These are phyloP conservation scores for Mycosphaerella arachidis DNA, from an alignment of 2,329 filamentous ascomycete genomes.

Conservation along the genomic window DNA sequence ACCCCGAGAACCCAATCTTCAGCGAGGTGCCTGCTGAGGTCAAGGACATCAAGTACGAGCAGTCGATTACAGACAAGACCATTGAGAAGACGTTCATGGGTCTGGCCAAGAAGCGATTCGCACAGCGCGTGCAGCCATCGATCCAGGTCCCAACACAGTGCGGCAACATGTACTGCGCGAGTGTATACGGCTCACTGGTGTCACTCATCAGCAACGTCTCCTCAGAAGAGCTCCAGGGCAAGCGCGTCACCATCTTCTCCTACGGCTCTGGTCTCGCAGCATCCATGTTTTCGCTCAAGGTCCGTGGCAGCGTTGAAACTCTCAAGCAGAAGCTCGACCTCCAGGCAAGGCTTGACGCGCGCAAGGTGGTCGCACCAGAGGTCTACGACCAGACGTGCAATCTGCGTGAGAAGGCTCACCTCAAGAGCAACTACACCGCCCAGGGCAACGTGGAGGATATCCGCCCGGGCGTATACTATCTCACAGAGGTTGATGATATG, in stretches of 20 bases:
- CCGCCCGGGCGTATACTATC: constrained; percentile 48
- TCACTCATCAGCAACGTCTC: constrained; percentile 46
- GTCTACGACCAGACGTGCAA: constrained; percentile 53
- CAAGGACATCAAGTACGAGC: constrained; percentile 43
- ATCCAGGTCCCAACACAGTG: constrained; percentile 50
- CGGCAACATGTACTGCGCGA: constrained; percentile 54
- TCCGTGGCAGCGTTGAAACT: constrained; percentile 45
- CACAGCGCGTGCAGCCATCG: constrained; percentile 46
- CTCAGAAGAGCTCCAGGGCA: constrained; percentile 45
- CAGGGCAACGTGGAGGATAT: constrained; percentile 42
- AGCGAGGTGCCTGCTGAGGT: constrained; percentile 48
- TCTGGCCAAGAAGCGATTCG: constrained; percentile 50
- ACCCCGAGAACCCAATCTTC: constrained; percentile 47
- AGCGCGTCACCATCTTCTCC: constrained; percentile 50
- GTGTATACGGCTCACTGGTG: constrained; percentile 48
- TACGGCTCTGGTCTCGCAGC: constrained; percentile 51
- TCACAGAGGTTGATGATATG: constrained; percentile 48
- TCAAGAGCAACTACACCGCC: constrained; percentile 48
- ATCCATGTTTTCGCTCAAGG: constrained; percentile 48
- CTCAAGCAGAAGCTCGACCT: constrained; percentile 47
- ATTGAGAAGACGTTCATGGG: constrained; percentile 52
- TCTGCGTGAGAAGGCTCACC: constrained; percentile 47
- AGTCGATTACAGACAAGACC: constrained; percentile 48
- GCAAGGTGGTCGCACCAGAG: constrained; percentile 44
- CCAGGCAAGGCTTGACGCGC: constrained; percentile 42